Evolutionary conservation across 768 basidiomycete species (phyloP).

Genomic region (Xerocomus potaroensis): DNA sequence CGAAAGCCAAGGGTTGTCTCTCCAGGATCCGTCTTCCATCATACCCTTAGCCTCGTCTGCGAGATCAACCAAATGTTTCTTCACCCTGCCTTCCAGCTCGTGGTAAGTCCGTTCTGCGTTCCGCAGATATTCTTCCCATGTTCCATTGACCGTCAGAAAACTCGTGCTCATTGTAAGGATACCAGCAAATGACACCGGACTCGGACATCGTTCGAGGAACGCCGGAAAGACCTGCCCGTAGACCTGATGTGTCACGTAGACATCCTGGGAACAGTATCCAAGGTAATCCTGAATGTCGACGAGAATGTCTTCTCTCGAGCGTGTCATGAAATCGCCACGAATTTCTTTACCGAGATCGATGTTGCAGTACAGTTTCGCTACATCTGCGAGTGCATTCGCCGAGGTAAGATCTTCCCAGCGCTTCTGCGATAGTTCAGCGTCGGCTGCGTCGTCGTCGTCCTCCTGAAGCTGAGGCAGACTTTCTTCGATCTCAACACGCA

Average conservation of each 20-base stretch:
- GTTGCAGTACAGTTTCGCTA: slow-evolving; percentile 84
- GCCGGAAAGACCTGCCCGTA: slow-evolving; percentile 72
- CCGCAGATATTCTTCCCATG: slow-evolving; percentile 81
- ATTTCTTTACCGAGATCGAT: slow-evolving; percentile 74
- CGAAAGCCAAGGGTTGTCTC: slow-evolving; percentile 73
- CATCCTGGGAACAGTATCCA: slow-evolving; percentile 83
- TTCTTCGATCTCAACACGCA: slow-evolving; percentile 38
- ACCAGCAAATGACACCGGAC: slow-evolving; percentile 90
- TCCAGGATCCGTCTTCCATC: slow-evolving; percentile 54
- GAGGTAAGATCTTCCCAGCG: slow-evolving; percentile 94
- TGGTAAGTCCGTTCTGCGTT: slow-evolving; percentile 74
- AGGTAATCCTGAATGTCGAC: slow-evolving; percentile 70
- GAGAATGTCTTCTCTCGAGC: slow-evolving; percentile 58
- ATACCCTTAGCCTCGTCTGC: slow-evolving; percentile 55
- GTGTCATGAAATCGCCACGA: slow-evolving; percentile 72
- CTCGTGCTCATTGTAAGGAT: slow-evolving; percentile 88
- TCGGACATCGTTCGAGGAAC: slow-evolving; percentile 81
- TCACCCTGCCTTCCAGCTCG: slow-evolving; percentile 63
- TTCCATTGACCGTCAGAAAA: slow-evolving; percentile 85
- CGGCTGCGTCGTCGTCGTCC: slow-evolving; percentile 37
- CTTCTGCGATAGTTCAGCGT: slow-evolving; percentile 43
- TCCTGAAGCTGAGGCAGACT: slow-evolving; percentile 35
- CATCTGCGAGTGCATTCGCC: slow-evolving; percentile 87
- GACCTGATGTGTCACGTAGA: slow-evolving; percentile 78
- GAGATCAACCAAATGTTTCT: slow-evolving; percentile 56